phyloP scores from a whole-genome alignment of 2,329 filamentous ascomycete species.

The Scedosporium minutisporum region DNA sequence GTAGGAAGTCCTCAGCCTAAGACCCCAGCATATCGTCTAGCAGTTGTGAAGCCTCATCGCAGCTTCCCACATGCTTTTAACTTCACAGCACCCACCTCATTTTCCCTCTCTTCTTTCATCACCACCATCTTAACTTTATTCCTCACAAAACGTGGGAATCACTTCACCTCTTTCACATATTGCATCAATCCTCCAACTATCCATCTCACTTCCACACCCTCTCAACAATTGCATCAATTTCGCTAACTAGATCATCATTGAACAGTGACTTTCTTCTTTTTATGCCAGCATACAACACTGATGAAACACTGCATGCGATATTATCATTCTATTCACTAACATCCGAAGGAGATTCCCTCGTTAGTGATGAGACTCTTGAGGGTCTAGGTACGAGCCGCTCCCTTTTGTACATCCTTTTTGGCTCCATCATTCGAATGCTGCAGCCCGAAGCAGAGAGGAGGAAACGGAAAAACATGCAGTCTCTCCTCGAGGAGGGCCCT shows the following conservation, averaged over 20 bases:
- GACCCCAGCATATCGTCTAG: too few relatives aligned
- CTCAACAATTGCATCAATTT: background rate
- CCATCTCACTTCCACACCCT: background rate
- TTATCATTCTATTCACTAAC: constrained; percentile 91
- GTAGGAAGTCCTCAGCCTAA: too few relatives aligned
- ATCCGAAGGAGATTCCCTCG: constrained; percentile 84
- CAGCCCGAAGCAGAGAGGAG: constrained; percentile 8
- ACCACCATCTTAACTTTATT: too few relatives aligned
- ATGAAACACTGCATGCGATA: constrained; percentile 67
- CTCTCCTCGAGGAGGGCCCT: background rate
- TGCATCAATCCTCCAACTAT: background rate
- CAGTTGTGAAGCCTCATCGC: too few relatives aligned
- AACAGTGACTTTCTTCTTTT: constrained; percentile 85
- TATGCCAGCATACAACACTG: constrained; percentile 55
- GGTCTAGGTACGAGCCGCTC: constrained; percentile 81
- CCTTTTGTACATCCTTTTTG: constrained; percentile 65
- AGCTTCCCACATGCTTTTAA: too few relatives aligned
- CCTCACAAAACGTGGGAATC: background rate
- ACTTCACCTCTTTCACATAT: background rate
- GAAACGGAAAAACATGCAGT: constrained; percentile 1
- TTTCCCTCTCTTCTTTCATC: too few relatives aligned
- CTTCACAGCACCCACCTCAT: too few relatives aligned
- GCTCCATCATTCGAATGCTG: constrained; percentile 52
- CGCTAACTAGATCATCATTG: background rate
- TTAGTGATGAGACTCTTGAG: constrained; percentile 84